Conservation (phyloP, 352 stramenopile genomes). For the Bremia lactucae region DNA sequence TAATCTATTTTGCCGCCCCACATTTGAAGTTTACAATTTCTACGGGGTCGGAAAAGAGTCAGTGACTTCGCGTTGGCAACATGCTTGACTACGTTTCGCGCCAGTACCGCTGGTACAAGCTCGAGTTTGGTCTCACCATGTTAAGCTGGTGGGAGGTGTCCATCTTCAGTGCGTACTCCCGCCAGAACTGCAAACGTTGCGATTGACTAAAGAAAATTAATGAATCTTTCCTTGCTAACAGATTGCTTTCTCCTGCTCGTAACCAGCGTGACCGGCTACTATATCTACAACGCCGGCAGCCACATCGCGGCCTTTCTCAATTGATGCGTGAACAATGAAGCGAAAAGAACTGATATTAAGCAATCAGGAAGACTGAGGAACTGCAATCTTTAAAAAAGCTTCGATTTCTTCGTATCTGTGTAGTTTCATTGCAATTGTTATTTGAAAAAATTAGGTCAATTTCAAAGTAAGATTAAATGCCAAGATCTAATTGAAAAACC, state of each 20-base stretch:
- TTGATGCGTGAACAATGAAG: too few relatives aligned
- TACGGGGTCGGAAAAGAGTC: neutral
- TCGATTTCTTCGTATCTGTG: too few relatives aligned
- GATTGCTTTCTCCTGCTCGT: conserved; percentile 66
- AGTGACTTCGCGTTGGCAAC: too few relatives aligned
- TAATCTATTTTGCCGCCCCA: too few relatives aligned
- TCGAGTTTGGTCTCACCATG: conserved; percentile 81
- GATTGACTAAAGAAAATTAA: neutral
- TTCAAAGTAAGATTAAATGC: too few relatives aligned
- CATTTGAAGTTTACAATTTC: too few relatives aligned
- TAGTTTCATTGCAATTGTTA: too few relatives aligned
- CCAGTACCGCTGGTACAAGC: conserved; percentile 80
- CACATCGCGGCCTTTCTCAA: conserved; percentile 38
- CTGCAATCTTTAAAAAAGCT: too few relatives aligned
- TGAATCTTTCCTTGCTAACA: conserved; percentile 9
- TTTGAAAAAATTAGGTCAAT: too few relatives aligned
- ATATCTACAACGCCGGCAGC: conserved; percentile 54
- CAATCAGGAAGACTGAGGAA: too few relatives aligned
- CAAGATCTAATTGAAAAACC: too few relatives aligned
- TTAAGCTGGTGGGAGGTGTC: conserved; percentile 68
- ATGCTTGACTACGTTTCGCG: conserved; percentile 51
- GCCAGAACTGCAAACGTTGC: neutral
- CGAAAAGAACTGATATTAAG: too few relatives aligned
- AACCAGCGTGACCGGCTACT: conserved; percentile 63
- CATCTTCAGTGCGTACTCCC: conserved; percentile 64